Conservation (phyloP, 441 rosid species). For the Isatis lusitanica region DNA sequence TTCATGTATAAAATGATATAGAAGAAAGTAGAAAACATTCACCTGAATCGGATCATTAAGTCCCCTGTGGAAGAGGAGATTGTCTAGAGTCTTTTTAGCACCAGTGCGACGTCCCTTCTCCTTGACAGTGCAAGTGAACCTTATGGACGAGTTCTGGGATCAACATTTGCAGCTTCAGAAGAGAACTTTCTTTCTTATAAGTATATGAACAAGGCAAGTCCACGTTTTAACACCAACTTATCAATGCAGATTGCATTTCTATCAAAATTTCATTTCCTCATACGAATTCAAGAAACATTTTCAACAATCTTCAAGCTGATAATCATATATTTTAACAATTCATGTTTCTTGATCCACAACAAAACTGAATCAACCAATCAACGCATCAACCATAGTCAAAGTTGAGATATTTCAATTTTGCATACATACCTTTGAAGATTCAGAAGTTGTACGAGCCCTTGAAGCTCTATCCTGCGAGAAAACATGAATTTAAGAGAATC, state of each 20-base stretch:
- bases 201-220: neutral
- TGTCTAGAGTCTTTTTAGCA: conserved; percentile 32
- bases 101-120: conserved; percentile 31
- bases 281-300: neutral
- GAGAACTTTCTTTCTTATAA: conserved; percentile 24
- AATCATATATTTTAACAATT: neutral
- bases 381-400: neutral
- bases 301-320: neutral
- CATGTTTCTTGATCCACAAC: neutral
- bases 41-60: conserved; percentile 28
- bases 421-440: conserved; percentile 27
- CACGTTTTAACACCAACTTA: neutral
- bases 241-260: neutral
- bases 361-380: neutral
- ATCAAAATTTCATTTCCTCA: neutral
- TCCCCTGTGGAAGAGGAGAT: conserved; percentile 33
- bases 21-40: neutral
- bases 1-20: neutral
- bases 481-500: neutral
- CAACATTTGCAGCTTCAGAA: conserved; percentile 31
- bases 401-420: neutral
- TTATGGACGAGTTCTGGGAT: conserved; percentile 34
- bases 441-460: conserved; percentile 2
- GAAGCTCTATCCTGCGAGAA: conserved; percentile 4
- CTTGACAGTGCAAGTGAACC: conserved; percentile 32